These are phyloP conservation scores for Nakazawaea pomicola DNA, from an alignment of 805 yeast genomes.

Conservation along the genomic window DNA sequence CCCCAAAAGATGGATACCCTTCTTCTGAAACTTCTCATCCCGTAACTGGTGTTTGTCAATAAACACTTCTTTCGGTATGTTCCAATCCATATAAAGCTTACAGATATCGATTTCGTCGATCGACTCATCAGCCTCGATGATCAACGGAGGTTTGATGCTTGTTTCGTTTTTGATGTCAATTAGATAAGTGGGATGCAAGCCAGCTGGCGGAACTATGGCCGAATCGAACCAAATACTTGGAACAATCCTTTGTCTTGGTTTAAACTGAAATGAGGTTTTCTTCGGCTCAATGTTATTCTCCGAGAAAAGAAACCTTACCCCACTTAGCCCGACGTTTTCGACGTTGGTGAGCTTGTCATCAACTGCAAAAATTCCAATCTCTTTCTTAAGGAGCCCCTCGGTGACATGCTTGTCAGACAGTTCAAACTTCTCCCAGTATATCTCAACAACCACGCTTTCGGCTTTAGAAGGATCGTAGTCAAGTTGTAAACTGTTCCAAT, in stretches of 20 bases:
- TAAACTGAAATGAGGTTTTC: constrained; percentile 11
- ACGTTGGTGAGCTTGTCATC: constrained; percentile 10
- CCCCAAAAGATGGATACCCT: constrained; percentile 8
- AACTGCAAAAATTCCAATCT: constrained; percentile 9
- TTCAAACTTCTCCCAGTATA: constrained; percentile 9
- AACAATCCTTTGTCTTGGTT: constrained; percentile 7
- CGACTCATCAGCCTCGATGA: neutral
- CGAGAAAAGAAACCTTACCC: constrained; percentile 9
- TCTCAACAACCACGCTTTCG: neutral
- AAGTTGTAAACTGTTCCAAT: constrained; percentile 4
- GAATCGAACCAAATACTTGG: neutral
- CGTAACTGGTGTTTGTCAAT: constrained; percentile 10
- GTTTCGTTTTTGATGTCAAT: neutral
- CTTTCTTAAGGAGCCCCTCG: no score
- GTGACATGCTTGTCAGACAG: no score
- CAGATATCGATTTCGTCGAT: constrained; percentile 4
- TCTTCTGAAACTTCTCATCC: constrained; percentile 3
- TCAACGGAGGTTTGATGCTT: neutral
- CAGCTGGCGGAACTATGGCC: neutral
- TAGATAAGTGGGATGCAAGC: constrained; percentile 6
- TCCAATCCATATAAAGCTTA: constrained; percentile 2
- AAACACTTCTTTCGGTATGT: constrained; percentile 10
- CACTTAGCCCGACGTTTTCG: constrained; percentile 8
- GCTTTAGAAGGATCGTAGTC: constrained; percentile 3
- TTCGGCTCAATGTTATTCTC: neutral